A percentile compares a stretch with the other conserved stretches of the same genome.
Evolutionary conservation across 1,284 basidiomycete species (phyloP).

Genomic region (Sutorius eximius): DNA sequence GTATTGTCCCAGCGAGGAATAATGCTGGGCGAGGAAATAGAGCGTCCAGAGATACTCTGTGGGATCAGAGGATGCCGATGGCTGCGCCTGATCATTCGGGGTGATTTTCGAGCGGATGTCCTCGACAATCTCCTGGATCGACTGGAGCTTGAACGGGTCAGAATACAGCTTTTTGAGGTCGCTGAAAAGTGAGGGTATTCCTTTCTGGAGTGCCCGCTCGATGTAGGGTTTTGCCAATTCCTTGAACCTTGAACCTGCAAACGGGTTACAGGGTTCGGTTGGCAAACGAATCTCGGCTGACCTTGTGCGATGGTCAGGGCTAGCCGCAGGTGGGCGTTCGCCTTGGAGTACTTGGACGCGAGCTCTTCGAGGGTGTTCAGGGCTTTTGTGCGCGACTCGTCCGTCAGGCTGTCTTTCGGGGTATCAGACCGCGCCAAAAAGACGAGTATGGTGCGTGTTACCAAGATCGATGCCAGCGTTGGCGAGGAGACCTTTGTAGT

Average conservation of each 20-base stretch:
- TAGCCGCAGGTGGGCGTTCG: constrained; percentile 73
- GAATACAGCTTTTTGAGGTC: constrained; percentile 88
- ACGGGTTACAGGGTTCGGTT: background rate
- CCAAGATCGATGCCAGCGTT: constrained; percentile 68
- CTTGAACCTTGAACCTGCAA: constrained; percentile 63
- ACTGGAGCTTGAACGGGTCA: constrained; percentile 61
- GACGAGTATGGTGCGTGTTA: constrained; percentile 34
- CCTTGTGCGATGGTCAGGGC: constrained; percentile 67
- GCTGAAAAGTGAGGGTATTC: constrained; percentile 92
- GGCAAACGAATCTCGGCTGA: constrained; percentile 23
- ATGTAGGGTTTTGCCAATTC: constrained; percentile 72
- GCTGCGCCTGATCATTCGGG: constrained; percentile 23
- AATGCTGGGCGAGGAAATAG: constrained; percentile 93
- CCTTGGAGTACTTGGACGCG: constrained; percentile 60
- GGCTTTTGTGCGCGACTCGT: constrained; percentile 54
- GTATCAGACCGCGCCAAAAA: constrained; percentile 7
- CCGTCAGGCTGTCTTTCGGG: constrained; percentile 42
- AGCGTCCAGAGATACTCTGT: constrained; percentile 93
- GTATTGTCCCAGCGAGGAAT: constrained; percentile 65
- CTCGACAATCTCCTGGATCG: constrained; percentile 75
- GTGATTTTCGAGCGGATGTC: constrained; percentile 44
- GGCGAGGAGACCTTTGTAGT: constrained; percentile 75
- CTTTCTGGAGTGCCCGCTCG: constrained; percentile 72
- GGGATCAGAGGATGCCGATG: constrained; percentile 56
- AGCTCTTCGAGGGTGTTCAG: constrained; percentile 62